Evolutionary conservation across 2,329 filamentous ascomycete species (phyloP).

Genomic region (Chaetothyriales sp.): DNA sequence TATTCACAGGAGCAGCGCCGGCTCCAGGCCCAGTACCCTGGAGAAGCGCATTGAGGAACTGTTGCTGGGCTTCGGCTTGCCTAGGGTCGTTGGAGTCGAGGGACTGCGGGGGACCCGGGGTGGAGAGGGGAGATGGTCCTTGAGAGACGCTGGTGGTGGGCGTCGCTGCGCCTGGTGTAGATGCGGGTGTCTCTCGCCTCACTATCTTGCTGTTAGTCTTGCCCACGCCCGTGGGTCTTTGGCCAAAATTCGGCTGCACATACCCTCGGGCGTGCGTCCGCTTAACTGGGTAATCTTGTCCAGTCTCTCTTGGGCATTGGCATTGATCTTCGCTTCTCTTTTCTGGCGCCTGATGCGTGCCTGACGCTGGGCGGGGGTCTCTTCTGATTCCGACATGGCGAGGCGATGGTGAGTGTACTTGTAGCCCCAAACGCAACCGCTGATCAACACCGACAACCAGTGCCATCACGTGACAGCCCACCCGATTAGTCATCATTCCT

Average conservation of each 20-base stretch:
- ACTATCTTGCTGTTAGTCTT: constrained; percentile 9
- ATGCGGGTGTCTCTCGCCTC: constrained; percentile 15
- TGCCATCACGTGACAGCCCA: too few species aligned
- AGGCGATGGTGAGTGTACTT: neutral
- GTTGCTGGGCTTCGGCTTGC: constrained; percentile 26
- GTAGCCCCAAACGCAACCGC: too few species aligned
- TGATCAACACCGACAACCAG: too few species aligned
- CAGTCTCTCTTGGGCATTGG: constrained; percentile 42
- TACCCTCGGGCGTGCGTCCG: constrained; percentile 34
- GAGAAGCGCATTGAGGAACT: constrained; percentile 19
- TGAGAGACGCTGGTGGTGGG: neutral
- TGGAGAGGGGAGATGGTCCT: neutral
- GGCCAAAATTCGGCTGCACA: constrained; percentile 2
- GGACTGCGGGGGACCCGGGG: neutral
- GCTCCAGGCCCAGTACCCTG: neutral
- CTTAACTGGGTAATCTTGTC: constrained; percentile 48
- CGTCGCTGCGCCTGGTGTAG: neutral
- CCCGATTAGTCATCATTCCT: too few species aligned
- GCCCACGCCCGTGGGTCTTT: neutral
- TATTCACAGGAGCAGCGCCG: constrained; percentile 11
- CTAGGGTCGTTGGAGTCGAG: constrained; percentile 11
- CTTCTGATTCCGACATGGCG: constrained; percentile 20
- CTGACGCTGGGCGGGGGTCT: constrained; percentile 34
- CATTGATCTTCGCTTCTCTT: constrained; percentile 46
- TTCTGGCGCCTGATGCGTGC: constrained; percentile 48